Evolutionary conservation across 768 basidiomycete genomes (phyloP).

Genomic region (Lactifluus echinatus): DNA sequence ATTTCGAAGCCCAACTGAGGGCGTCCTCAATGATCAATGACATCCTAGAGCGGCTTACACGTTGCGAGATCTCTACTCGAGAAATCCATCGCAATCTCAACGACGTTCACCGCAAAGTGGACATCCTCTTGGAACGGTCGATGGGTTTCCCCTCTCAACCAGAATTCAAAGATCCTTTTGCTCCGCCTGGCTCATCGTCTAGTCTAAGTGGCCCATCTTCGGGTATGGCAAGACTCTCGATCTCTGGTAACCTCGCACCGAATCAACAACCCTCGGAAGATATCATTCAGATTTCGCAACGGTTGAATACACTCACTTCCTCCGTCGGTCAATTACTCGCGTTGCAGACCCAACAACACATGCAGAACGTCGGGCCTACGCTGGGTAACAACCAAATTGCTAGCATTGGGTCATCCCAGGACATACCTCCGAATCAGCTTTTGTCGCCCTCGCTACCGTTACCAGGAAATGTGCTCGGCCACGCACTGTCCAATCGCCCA

Average conservation of each 20-base stretch:
- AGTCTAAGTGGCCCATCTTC: slow-evolving; percentile 25
- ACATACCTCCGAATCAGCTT: slow-evolving; percentile 38
- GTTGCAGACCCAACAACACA: slow-evolving; percentile 62
- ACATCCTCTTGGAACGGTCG: slow-evolving; percentile 63
- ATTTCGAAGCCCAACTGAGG: slow-evolving; percentile 67
- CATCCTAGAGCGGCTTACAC: slow-evolving; percentile 61
- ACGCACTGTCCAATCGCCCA: slow-evolving; percentile 55
- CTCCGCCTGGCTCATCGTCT: slow-evolving; percentile 31
- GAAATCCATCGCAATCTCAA: slow-evolving; percentile 68
- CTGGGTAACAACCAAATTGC: slow-evolving; percentile 26
- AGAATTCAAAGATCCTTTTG: slow-evolving; percentile 82
- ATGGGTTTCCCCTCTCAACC: slow-evolving; percentile 36
- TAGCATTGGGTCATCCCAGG: slow-evolving; percentile 30
- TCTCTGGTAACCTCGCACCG: slow-evolving; percentile 59
- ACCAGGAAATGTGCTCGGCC: slow-evolving; percentile 38
- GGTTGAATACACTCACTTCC: slow-evolving; percentile 69
- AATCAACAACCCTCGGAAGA: slow-evolving; percentile 64
- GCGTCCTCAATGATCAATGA: slow-evolving; percentile 69
- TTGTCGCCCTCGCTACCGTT: slow-evolving; percentile 34
- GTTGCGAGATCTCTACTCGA: slow-evolving; percentile 59
- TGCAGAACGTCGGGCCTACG: slow-evolving; percentile 15
- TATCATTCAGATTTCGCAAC: slow-evolving; percentile 65
- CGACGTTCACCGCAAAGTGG: slow-evolving; percentile 71
- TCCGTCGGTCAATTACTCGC: slow-evolving; percentile 82
- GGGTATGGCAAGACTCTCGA: slow-evolving; percentile 50